Evolutionary conservation across 2,329 filamentous ascomycete species (phyloP), one percentile per base, ranked within the genome.

Genomic region (Talaromyces marneffei): DNA sequence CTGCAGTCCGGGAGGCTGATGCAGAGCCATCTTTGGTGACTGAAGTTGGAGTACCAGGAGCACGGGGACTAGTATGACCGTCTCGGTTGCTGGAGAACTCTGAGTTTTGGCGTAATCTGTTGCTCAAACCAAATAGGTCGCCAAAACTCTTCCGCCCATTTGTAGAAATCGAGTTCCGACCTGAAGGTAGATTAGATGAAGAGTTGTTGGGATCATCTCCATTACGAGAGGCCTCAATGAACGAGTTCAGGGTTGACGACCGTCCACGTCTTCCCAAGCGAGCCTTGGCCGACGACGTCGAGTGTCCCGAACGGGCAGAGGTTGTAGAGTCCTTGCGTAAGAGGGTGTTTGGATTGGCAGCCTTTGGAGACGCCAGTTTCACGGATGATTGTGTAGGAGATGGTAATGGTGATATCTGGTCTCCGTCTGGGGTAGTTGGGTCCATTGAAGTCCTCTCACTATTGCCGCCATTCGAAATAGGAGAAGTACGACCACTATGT

Each of bases 131-230:
- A 68, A 99, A 87, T 20, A 97, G 79, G 66, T 96, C 94, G 58
- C 92, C 91, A 68, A 99, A 91, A 75, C 93, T 97, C 75, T 92
- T 94, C 59, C 94, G 85, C 4, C 92, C 92, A n/a, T 78, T 82
- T 0, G 88, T 93, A 0, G 91, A 96, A 0, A 88, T 91, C 0
- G 92, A 96, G 5, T 86, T 92, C 57, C 92, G 83, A 3, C 79
- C 81, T 2, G 75, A 77, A 9, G 74, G 70, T n/a, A 86, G 75
- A 25, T 84, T 84, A 3, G 87, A 86, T 2, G 88, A 86, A 6
- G 85, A 80, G 25, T 57, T 57, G 29, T 37, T 42, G 4, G 89
- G 82, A 59, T 87, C 85, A 35, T 88, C 85, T 64, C 91, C 90
- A 59, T 87, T 86, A 0, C 88, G 90, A 33, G 60, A 52, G 59